These are phyloP conservation scores for Tinospora cordifolia DNA, from an alignment of 164 flowering plant genomes.

Conservation along the genomic window DNA sequence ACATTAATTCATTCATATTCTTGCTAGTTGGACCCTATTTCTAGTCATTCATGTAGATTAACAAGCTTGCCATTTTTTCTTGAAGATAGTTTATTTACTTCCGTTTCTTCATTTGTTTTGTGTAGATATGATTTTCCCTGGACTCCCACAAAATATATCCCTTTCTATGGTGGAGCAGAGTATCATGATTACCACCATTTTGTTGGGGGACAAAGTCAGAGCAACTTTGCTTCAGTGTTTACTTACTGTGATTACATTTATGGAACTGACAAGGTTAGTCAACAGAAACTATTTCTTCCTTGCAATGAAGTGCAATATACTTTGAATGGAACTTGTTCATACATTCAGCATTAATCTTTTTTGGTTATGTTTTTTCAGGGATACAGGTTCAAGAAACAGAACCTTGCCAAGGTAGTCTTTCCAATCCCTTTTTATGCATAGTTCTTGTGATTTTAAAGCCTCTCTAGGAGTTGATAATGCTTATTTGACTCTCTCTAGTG, in stretches of 20 bases:
- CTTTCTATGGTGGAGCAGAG: constrained; percentile 95
- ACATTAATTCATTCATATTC: too few species aligned
- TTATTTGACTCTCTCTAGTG: too few species aligned
- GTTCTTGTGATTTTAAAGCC: background rate
- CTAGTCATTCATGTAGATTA: too few species aligned
- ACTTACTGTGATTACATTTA: constrained; percentile 93
- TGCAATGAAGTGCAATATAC: background rate
- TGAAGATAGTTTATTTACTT: too few species aligned
- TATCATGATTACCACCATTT: constrained; percentile 96
- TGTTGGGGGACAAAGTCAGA: constrained; percentile 93
- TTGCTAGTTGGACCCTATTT: too few species aligned
- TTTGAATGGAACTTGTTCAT: background rate
- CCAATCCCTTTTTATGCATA: background rate
- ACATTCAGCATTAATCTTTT: background rate
- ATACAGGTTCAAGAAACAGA: constrained; percentile 69
- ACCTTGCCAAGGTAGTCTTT: constrained; percentile 50
- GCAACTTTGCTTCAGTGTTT: constrained; percentile 86
- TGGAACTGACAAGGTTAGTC: constrained; percentile 88
- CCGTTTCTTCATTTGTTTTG: background rate
- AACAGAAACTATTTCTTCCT: background rate
- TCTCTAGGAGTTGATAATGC: background rate
- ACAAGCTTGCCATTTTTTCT: too few species aligned
- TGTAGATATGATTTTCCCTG: constrained; percentile 90
- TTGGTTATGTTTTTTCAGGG: constrained; percentile 43
- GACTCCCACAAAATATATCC: constrained; percentile 70